Evolutionary conservation across 169 alveolate species (phyloP), one percentile per base, ranked within the genome.

Genomic region (Cryptosporidium andersoni): DNA sequence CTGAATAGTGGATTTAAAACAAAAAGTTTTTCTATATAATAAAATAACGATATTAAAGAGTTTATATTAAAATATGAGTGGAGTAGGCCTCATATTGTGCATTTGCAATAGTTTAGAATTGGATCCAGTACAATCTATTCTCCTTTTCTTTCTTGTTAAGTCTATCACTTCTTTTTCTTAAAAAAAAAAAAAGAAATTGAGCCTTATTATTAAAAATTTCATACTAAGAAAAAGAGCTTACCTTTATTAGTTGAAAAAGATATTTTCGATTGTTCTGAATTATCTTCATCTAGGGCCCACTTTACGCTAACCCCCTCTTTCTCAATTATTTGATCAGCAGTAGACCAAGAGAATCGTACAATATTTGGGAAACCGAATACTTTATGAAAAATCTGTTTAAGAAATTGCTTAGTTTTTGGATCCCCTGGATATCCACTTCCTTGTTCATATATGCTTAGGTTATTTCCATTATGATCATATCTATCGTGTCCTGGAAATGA

Each of bases 341-440:
- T 94, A 49, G 95, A 82, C 97, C 97, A 94, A 64, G 96, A 92
- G 64, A 89, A 90, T 8, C 97, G 94, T 4, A 93, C 96, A 64
- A 93, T 80, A 81, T 81, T 85, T 34, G 98, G 97, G 89, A 93
- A 97, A n/a, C 99, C 99, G 92, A 97, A 98, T 51, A 97, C 91
- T 11, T 94, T 90, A 82, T 97, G 97, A 80, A 93, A 90, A 66
- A 89, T 92, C 6, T 88, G 82, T 64, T 94, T 90, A 47, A 97
- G 91, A 95, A 97, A 96, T 52, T 93, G 90, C 63, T 88, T 82
- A 5, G 99, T 96, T 52, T 91, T 89, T 7, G 98, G 96, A 88
- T 97, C 99, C 0, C 92, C 94, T 6, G 98, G 97, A 67, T 96
- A 96, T 14, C 98, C 98, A 65, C 96, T 93, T 0, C 98, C 98